Base-by-base conservation (phyloP, 306 rosid species). In the Trifolium dubium region DNA sequence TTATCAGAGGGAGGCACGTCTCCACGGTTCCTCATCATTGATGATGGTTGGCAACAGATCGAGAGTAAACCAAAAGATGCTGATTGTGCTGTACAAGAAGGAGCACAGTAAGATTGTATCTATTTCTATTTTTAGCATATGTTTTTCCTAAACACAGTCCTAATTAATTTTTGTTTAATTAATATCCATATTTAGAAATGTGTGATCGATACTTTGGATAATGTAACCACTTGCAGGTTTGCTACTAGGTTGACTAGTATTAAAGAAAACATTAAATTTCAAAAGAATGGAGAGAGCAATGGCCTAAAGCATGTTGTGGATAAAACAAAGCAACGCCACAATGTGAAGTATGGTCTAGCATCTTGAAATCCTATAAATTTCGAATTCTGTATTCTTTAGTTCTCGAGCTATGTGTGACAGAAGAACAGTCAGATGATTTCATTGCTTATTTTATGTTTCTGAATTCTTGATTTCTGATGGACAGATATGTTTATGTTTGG, bases 1-100 rank as follows among this genome's bases (percentile, higher is more conserved):
- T 75, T 94, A 60, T 81, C 92, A 2, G 80, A 69, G 53, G 99
- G 99, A 31, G 99, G 97, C 55, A 79, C 90, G 3, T 95, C 98
- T 14, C 88, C 99, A 6, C 80, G 88, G 77, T 92, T 95, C 76
- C 88, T 92, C 50, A 92, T 95, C 53, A 85, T 95, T 59, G 99
- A 95, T 72, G 99, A 95, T 81, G 99, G 72, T 12, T 67, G 72
- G 55, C 71, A 43, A 66, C 71, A 66, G 28, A 66, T 66, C 72
- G 99, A 94, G 75, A 85, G 72, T 61, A 92, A 87, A 78, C 55
- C 76, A 64, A 88, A 86, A 28, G 71, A 66, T 8, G 40, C 56
- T 7, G 40, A 66, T 44, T 11, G 8, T 28, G 39, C 46, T 66
- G 55, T 66, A 43, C 56, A 66, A 43, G 71, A 66, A 44, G 71